Evolutionary conservation across 2,329 filamentous ascomycete genomes (phyloP).

Genomic region (Lachnum nothofagi): DNA sequence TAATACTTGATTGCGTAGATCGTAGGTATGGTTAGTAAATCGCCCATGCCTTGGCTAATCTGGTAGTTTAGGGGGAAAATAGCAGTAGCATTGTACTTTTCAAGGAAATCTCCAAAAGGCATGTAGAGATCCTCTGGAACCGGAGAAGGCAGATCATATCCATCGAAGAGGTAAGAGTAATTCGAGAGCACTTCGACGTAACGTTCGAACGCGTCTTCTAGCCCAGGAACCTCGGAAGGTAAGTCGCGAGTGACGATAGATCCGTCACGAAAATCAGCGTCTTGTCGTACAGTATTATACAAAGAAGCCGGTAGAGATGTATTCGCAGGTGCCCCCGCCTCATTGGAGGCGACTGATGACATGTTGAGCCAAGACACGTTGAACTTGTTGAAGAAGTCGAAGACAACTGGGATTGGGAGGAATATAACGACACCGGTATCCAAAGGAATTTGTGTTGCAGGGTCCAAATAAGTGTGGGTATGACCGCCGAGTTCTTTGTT

Average conservation of each 20-base stretch:
- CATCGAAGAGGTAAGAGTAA: conserved; percentile 18
- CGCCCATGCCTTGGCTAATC: conserved; percentile 40
- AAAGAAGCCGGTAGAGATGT: no score
- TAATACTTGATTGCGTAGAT: conserved; percentile 41
- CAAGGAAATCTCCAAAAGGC: conserved; percentile 10
- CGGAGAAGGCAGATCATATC: conserved; percentile 36
- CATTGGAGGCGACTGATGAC: no score
- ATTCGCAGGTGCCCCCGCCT: no score
- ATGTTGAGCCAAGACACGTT: no score
- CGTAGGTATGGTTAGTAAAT: conserved; percentile 38
- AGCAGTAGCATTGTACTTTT: conserved; percentile 34
- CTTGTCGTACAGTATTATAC: no score
- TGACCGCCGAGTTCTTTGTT: conserved; percentile 28
- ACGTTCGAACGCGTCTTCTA: background rate
- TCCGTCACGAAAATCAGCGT: background rate
- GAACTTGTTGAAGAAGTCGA: background rate
- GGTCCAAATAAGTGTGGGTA: background rate
- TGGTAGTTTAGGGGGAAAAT: conserved; percentile 38
- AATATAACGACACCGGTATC: background rate
- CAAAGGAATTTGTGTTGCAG: background rate
- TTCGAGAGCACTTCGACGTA: background rate
- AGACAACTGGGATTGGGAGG: background rate
- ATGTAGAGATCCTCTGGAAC: conserved; percentile 15
- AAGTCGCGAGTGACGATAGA: background rate
- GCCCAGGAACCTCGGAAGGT: background rate